Evolutionary conservation across 2,329 filamentous ascomycete species (phyloP).

Genomic region (Sclerotinia glacialis): DNA sequence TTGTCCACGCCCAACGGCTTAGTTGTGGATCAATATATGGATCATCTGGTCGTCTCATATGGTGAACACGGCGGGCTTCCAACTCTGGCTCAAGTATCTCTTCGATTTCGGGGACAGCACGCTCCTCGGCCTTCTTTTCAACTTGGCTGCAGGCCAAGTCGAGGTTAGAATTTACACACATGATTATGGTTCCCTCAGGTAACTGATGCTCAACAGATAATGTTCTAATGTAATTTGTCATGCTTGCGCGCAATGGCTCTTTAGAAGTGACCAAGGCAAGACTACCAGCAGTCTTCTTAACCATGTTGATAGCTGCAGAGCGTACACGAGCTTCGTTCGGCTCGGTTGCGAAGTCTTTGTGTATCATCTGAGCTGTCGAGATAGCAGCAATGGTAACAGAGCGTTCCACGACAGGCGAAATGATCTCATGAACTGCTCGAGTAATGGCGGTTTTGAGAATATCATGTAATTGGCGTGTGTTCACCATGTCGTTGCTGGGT

Average conservation of each 20-base stretch:
- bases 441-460: conserved; percentile 86
- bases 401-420: conserved; percentile 92
- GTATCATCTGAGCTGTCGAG: conserved; percentile 89
- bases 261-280: conserved; percentile 97
- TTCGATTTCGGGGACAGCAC: conserved; percentile 91
- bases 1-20: conserved; percentile 88
- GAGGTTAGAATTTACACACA: conserved; percentile 98
- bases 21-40: conserved; percentile 79
- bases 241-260: conserved; percentile 91
- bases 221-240: conserved; percentile 89
- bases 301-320: conserved; percentile 86
- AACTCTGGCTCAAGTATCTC: conserved; percentile 83
- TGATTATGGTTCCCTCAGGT: conserved; percentile 91
- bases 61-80: conserved; percentile 73
- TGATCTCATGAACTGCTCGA: conserved; percentile 91
- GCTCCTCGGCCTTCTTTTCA: conserved; percentile 91
- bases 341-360: conserved; percentile 95
- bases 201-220: conserved; percentile 68
- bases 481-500: conserved; percentile 74
- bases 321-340: conserved; percentile 83
- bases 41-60: conserved; percentile 72
- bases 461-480: conserved; percentile 62
- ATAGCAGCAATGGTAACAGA: conserved; percentile 98
- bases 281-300: conserved; percentile 89
- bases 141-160: conserved; percentile 91